Conservation (phyloP, 495 filamentous ascomycete genomes). For the Aspergillus steynii region DNA sequence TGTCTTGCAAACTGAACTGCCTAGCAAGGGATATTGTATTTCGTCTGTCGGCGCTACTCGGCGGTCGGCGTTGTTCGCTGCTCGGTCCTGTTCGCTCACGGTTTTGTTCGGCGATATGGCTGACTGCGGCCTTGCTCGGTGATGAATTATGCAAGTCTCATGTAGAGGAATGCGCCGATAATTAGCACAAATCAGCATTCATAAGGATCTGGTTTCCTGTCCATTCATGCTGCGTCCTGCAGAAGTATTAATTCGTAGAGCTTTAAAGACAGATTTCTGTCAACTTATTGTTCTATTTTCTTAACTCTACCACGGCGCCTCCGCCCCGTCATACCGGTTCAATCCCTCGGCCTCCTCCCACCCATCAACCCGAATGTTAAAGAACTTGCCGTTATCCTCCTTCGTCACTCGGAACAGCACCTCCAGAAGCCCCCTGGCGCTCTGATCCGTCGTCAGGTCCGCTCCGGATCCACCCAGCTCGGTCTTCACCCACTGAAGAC, state of each 20-base stretch:
- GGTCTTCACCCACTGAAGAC: conserved; percentile 28
- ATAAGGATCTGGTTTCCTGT: too few species aligned
- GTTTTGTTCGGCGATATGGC: not conserved
- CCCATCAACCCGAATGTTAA: conserved; percentile 29
- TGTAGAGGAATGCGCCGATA: too few species aligned
- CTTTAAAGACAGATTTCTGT: too few species aligned
- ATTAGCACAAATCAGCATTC: too few species aligned
- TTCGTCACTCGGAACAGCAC: conserved; percentile 29
- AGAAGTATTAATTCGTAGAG: too few species aligned
- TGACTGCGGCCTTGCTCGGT: not conserved
- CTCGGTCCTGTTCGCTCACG: not conserved
- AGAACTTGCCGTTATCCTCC: conserved; percentile 35
- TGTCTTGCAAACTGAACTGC: not conserved
- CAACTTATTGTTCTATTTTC: too few species aligned
- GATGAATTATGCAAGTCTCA: not conserved
- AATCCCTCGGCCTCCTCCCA: conserved; percentile 10
- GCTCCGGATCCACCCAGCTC: conserved; percentile 34
- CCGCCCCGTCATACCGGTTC: conserved; percentile 8
- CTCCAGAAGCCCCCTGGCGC: conserved; percentile 36
- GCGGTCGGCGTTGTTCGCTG: not conserved
- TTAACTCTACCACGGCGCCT: conserved; percentile 11
- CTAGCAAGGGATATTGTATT: too few species aligned
- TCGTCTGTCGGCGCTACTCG: not conserved
- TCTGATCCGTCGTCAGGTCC: conserved; percentile 33
- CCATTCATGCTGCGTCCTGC: too few species aligned